phyloP scores from a whole-genome alignment of 73 alveolate genomes.

The Blepharisma stoltei region DNA sequence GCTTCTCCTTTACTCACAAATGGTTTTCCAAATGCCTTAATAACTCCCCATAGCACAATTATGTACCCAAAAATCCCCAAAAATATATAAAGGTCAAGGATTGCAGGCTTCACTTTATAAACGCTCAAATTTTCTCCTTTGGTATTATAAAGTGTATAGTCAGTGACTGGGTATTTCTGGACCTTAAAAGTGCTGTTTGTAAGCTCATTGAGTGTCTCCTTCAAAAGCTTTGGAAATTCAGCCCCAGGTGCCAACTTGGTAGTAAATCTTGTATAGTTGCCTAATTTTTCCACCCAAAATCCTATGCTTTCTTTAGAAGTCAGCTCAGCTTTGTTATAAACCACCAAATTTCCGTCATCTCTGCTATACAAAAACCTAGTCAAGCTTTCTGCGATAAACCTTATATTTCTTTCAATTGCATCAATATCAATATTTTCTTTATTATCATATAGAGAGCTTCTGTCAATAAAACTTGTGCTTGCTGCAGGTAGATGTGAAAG shows the following conservation, averaged over 20 bases:
- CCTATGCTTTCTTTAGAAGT: neutral
- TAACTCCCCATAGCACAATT: slow-evolving; percentile 22
- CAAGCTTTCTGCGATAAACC: slow-evolving; percentile 59
- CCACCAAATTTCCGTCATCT: neutral
- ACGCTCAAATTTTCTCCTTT: slow-evolving; percentile 20
- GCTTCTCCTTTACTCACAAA: neutral
- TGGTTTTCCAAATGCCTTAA: neutral
- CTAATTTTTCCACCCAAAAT: neutral
- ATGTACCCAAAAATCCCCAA: slow-evolving; percentile 16
- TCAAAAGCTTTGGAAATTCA: neutral
- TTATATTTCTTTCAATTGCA: slow-evolving; percentile 46
- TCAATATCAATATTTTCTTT: slow-evolving; percentile 40
- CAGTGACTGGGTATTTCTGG: slow-evolving; percentile 20
- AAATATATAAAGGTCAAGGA: slow-evolving; percentile 29
- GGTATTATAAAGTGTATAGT: neutral
- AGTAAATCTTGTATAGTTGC: neutral
- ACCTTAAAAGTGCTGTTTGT: neutral
- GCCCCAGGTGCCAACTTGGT: slow-evolving; percentile 16
- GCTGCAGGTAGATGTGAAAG: slow-evolving; percentile 38
- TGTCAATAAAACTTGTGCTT: slow-evolving; percentile 50
- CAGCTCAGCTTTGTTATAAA: neutral
- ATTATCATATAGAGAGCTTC: slow-evolving; percentile 50
- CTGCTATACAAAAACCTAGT: slow-evolving; percentile 35
- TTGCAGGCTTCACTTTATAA: slow-evolving; percentile 31
- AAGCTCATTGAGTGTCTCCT: neutral